These are phyloP conservation scores for Corylus americana DNA, from an alignment of 306 rosid genomes.

Conservation along the genomic window DNA sequence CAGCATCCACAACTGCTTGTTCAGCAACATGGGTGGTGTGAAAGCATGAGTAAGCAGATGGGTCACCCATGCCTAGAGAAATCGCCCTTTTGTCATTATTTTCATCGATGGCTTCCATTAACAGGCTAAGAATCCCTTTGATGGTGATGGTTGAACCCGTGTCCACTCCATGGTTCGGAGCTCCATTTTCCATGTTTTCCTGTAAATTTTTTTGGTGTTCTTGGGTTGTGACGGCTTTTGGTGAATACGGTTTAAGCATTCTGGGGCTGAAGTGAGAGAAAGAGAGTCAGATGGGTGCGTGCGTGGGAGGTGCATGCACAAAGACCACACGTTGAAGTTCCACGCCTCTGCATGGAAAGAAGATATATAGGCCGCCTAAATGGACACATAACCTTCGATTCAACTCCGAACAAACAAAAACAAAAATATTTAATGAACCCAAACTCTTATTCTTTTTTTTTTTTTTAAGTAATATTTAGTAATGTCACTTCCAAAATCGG, in stretches of 20 bases:
- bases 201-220: neutral
- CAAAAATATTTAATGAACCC: too few relatives aligned
- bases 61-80: conserved; percentile 91
- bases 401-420: too few relatives aligned
- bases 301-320: conserved; percentile 18
- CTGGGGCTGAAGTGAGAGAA: neutral
- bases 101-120: conserved; percentile 51
- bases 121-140: conserved; percentile 72
- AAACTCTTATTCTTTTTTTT: too few relatives aligned
- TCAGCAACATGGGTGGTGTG: conserved; percentile 50
- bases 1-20: conserved; percentile 58
- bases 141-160: conserved; percentile 70
- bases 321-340: conserved; percentile 39
- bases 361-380: conserved; percentile 12
- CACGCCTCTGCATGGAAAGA: conserved; percentile 12
- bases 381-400: too few relatives aligned
- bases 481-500: too few relatives aligned
- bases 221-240: neutral
- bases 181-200: conserved; percentile 47
- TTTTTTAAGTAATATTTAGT: too few relatives aligned
- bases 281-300: neutral
- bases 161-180: conserved; percentile 40
- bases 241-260: neutral
- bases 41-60: conserved; percentile 68
- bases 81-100: conserved; percentile 42